Conservation (phyloP, 2,329 filamentous ascomycete species). For the Phyllosticta paracitricarpa region DNA sequence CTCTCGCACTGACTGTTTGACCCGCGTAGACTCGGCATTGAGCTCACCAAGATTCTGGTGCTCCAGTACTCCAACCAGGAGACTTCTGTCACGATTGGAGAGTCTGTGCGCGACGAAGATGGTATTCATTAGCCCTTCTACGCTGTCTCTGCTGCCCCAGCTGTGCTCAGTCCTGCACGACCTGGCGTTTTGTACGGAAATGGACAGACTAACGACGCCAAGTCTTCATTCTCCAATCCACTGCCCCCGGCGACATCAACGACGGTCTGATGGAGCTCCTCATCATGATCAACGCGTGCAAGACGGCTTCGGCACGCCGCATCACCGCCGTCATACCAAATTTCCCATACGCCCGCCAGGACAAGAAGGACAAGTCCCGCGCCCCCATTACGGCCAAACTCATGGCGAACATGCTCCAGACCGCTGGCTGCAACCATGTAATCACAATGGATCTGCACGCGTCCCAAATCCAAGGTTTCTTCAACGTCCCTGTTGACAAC, state of each 20-base stretch:
- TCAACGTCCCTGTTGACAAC: constrained; percentile 73
- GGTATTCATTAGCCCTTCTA: constrained; percentile 38
- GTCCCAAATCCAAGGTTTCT: constrained; percentile 91
- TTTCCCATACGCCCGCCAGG: constrained; percentile 92
- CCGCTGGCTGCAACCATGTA: constrained; percentile 83
- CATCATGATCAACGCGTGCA: constrained; percentile 96
- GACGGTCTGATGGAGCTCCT: constrained; percentile 96
- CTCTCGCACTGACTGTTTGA: constrained; percentile 14
- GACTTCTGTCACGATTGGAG: constrained; percentile 85
- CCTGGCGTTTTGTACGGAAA: background rate
- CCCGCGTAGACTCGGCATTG: constrained; percentile 56
- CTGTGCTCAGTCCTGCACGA: constrained; percentile 28
- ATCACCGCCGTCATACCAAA: constrained; percentile 95
- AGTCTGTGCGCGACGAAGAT: constrained; percentile 94
- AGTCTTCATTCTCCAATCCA: constrained; percentile 96
- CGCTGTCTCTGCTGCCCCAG: background rate
- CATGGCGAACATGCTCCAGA: constrained; percentile 96
- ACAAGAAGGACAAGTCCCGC: constrained; percentile 93
- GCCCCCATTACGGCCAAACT: constrained; percentile 95
- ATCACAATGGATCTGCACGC: constrained; percentile 96
- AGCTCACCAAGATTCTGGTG: constrained; percentile 68
- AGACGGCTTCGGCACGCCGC: constrained; percentile 71
- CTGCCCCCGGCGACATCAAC: constrained; percentile 91
- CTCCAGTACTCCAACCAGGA: constrained; percentile 82
- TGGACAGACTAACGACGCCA: constrained; percentile 10